Percentiles rank a stretch among this genome's conserved stretches.
These are phyloP conservation scores for Pichia sp. DNA, from an alignment of 1,139 yeast species.

Conservation along the genomic window DNA sequence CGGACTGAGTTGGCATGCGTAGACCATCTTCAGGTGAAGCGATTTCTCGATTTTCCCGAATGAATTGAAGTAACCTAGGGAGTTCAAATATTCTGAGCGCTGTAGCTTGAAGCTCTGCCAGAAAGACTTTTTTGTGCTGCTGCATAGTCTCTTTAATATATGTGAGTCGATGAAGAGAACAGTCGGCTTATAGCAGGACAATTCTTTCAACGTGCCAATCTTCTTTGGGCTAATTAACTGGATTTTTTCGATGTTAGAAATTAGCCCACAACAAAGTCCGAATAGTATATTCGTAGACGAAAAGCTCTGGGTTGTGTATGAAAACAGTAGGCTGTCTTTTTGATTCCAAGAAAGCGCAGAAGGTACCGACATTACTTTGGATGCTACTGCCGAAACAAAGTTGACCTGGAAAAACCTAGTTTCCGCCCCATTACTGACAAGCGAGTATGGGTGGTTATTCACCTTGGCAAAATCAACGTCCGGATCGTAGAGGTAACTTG, in stretches of 20 bases:
- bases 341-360: slow-evolving; percentile 37
- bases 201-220: slow-evolving; percentile 3
- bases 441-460: slow-evolving; percentile 35
- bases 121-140: slow-evolving; percentile 13
- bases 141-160: slow-evolving; percentile 13
- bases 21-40: slow-evolving; percentile 21
- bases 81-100: slow-evolving; percentile 26
- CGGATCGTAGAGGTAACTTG: slow-evolving; percentile 21
- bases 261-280: slow-evolving; percentile 27
- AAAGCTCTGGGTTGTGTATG: slow-evolving; percentile 22
- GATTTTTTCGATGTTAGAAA: slow-evolving; percentile 22
- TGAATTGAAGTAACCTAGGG: slow-evolving; percentile 38
- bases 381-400: slow-evolving; percentile 59
- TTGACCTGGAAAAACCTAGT: slow-evolving; percentile 52
- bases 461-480: slow-evolving; percentile 20
- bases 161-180: slow-evolving; percentile 23
- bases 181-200: slow-evolving; percentile 19
- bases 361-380: slow-evolving; percentile 59
- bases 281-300: slow-evolving; percentile 24
- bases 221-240: slow-evolving; percentile 14
- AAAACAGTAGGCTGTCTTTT: slow-evolving; percentile 43
- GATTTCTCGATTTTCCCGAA: slow-evolving; percentile 27
- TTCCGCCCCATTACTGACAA: slow-evolving; percentile 27
- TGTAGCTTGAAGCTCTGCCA: slow-evolving; percentile 18
- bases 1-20: slow-evolving; percentile 20